Evolutionary conservation across 306 rosid species (phyloP).

Genomic region (Oxytropis ochrocephala): DNA sequence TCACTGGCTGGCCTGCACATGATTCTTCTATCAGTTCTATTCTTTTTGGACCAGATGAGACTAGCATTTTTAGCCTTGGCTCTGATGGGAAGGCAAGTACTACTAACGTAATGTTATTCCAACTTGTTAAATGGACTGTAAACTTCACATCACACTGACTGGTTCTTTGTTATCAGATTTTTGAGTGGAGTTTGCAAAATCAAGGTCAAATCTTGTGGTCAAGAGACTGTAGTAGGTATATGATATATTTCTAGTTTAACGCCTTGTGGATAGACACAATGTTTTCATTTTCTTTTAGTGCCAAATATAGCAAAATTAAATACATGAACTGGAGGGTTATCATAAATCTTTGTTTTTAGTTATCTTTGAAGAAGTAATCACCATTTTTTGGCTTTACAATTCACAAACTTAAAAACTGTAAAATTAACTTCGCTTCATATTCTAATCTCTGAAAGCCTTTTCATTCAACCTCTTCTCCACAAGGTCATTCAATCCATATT

Average conservation of each 20-base stretch:
- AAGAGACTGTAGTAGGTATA: slow-evolving; percentile 70
- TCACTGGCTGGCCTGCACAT: slow-evolving; percentile 99
- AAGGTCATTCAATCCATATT: too few relatives aligned
- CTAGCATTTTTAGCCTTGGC: slow-evolving; percentile 93
- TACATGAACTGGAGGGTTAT: background rate
- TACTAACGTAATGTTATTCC: slow-evolving; percentile 8
- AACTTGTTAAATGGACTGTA: background rate
- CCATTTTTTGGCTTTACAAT: too few relatives aligned
- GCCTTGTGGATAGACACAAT: background rate
- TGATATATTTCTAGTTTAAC: slow-evolving; percentile 40
- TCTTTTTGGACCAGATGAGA: slow-evolving; percentile 95
- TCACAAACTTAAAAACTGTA: too few relatives aligned
- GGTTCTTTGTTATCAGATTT: slow-evolving; percentile 47
- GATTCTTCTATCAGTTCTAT: slow-evolving; percentile 90
- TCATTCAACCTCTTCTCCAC: too few relatives aligned
- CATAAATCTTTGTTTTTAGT: background rate
- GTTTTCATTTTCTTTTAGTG: background rate
- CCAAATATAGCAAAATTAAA: background rate
- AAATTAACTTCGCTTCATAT: too few relatives aligned
- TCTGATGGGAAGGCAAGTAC: slow-evolving; percentile 81
- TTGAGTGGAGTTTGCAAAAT: slow-evolving; percentile 98
- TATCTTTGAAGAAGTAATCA: background rate
- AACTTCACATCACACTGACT: background rate
- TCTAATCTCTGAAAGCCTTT: too few relatives aligned
- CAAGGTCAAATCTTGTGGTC: slow-evolving; percentile 97